phyloP scores from a whole-genome alignment of 176 grass and related monocot species.

The Oryza officinalis region DNA sequence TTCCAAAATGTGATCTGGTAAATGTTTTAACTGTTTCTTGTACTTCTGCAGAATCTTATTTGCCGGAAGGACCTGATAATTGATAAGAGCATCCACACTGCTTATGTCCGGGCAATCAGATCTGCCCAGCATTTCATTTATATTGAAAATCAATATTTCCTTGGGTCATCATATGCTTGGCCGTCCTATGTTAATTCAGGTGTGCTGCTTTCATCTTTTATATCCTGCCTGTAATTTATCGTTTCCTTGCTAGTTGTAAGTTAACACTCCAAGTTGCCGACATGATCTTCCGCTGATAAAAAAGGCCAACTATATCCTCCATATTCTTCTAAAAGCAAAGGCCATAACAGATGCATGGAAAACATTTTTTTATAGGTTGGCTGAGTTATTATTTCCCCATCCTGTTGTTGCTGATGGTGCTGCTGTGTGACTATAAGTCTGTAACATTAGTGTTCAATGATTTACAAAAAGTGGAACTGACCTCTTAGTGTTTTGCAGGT shows the following conservation, averaged over 20 bases:
- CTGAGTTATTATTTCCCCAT: constrained; percentile 24
- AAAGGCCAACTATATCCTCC: neutral
- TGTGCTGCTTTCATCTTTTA: constrained; percentile 25
- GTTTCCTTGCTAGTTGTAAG: neutral
- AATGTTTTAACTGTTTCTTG: constrained; percentile 4
- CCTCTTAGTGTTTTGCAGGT: constrained; percentile 39
- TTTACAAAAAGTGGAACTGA: constrained; percentile 13
- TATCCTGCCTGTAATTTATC: neutral
- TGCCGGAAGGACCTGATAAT: constrained; percentile 84
- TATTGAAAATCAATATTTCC: constrained; percentile 98
- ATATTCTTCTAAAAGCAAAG: neutral
- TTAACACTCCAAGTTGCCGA: neutral
- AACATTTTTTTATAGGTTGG: neutral
- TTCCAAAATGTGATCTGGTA: constrained; percentile 19
- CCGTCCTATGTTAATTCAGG: constrained; percentile 83
- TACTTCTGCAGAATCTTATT: constrained; percentile 76
- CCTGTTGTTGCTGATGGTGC: neutral
- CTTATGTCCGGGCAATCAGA: constrained; percentile 95
- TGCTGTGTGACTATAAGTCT: constrained; percentile 5
- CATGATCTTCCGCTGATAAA: constrained; percentile 5
- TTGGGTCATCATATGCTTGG: constrained; percentile 96
- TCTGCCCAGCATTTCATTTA: constrained; percentile 97
- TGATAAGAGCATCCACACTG: constrained; percentile 96
- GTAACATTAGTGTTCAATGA: constrained; percentile 15
- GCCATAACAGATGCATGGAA: neutral